A percentile compares a stretch with the other conserved stretches of the same genome.
Evolutionary conservation across 2,329 filamentous ascomycete species (phyloP).

Genomic region (Alternaria consortialis): DNA sequence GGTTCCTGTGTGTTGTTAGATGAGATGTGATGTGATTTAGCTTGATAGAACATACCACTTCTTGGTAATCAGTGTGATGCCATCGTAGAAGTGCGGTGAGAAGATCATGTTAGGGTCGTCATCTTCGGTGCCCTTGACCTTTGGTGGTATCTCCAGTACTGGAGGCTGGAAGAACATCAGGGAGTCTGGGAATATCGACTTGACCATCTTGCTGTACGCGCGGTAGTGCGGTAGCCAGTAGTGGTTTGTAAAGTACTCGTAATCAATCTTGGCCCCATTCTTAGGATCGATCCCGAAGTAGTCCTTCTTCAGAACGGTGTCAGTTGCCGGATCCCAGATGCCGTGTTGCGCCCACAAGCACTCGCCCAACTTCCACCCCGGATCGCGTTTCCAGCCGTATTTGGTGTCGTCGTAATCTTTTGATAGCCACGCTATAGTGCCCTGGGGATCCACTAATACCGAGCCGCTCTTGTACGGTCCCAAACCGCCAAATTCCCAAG

Average conservation of each 20-base stretch:
- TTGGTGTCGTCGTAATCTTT: slow-evolving; percentile 82
- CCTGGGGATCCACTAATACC: slow-evolving; percentile 85
- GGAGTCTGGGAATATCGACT: slow-evolving; percentile 77
- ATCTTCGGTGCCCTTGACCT: slow-evolving; percentile 84
- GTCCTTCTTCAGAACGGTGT: slow-evolving; percentile 80
- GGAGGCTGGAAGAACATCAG: slow-evolving; percentile 93
- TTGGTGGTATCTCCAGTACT: slow-evolving; percentile 88
- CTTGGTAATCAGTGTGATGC: slow-evolving; percentile 95
- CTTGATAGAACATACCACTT: slow-evolving; percentile 70
- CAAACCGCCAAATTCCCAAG: slow-evolving; percentile 92
- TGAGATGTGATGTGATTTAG: too few species aligned
- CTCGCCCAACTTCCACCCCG: slow-evolving; percentile 89
- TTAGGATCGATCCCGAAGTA: slow-evolving; percentile 85
- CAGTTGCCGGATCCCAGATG: slow-evolving; percentile 85
- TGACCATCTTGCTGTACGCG: slow-evolving; percentile 76
- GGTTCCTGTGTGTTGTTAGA: slow-evolving; percentile 66
- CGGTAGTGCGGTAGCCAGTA: slow-evolving; percentile 91
- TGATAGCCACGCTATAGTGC: slow-evolving; percentile 84
- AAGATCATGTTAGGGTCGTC: slow-evolving; percentile 92
- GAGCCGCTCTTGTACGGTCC: slow-evolving; percentile 90
- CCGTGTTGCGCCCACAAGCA: slow-evolving; percentile 98
- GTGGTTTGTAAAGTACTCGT: slow-evolving; percentile 86
- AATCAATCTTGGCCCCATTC: slow-evolving; percentile 78
- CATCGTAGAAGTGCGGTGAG: slow-evolving; percentile 95
- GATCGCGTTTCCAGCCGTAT: slow-evolving; percentile 90